phyloP scores from a whole-genome alignment of 164 flowering plant genomes.

The Taxillus chinensis region DNA sequence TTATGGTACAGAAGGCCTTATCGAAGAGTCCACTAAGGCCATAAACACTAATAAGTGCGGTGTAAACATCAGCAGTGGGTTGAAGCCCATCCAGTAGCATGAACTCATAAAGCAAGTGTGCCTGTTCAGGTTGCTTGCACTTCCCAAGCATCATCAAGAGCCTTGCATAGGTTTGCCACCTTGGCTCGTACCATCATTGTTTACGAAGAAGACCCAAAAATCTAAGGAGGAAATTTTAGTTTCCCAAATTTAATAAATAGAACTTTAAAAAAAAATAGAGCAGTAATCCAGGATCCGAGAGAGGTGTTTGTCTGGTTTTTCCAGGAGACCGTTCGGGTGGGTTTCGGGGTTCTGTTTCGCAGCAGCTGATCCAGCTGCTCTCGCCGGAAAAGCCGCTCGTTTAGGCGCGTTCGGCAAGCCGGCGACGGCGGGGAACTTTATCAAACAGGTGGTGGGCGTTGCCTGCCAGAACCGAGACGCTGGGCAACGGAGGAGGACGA shows the following conservation, averaged over 20 bases:
- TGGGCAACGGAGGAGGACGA: too few species aligned
- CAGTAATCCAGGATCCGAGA: slow-evolving; percentile 62
- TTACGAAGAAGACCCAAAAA: slow-evolving; percentile 68
- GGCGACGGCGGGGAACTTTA: too few species aligned
- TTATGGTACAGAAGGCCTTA: slow-evolving; percentile 41
- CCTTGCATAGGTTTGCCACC: slow-evolving; percentile 72
- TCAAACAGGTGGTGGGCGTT: too few species aligned
- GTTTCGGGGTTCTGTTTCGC: slow-evolving; percentile 27
- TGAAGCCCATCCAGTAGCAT: slow-evolving; percentile 60
- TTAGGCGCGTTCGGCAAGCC: background rate
- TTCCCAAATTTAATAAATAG: background rate
- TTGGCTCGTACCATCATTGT: slow-evolving; percentile 82
- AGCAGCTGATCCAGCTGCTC: slow-evolving; percentile 11
- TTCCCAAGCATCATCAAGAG: slow-evolving; percentile 78
- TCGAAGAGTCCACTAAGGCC: slow-evolving; percentile 60
- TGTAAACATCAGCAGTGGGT: slow-evolving; percentile 74
- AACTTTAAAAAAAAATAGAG: too few species aligned
- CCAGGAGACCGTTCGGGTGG: slow-evolving; percentile 31
- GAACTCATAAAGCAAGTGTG: slow-evolving; percentile 57
- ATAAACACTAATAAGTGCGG: slow-evolving; percentile 73
- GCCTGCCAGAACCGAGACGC: too few species aligned
- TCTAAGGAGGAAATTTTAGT: slow-evolving; percentile 23
- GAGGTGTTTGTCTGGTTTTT: slow-evolving; percentile 35
- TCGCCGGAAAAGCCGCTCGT: slow-evolving; percentile 2
- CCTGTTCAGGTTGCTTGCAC: slow-evolving; percentile 57